Evolutionary conservation across 164 flowering plant species (phyloP), one percentile per base, ranked within the genome.

Genomic region (Berberis thunbergii): DNA sequence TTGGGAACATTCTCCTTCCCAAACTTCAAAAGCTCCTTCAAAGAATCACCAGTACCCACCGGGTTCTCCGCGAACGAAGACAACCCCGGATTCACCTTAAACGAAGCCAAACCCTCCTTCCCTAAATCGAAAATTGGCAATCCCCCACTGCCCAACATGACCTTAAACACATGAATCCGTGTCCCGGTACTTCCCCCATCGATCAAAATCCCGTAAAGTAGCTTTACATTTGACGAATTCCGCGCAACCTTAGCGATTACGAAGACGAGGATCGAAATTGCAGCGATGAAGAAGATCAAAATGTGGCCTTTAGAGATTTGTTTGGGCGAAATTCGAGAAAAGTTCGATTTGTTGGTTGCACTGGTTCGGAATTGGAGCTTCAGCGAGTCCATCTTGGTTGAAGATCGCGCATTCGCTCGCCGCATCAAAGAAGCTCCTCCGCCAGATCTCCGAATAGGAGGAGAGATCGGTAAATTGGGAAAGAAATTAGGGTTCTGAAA

Each of bases 181-280:
- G 88, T 84, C 40, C 99, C 99, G 0, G 99, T 91, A 60, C 97
- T 94, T 5, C 99, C 99, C 0, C 96, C 97, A 59, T 94, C 97
- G 54, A 94, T 87, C 53, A 94, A 74, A 43, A 91, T 77, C 62
- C 81, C 73, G 65, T 68, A 88, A 53, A 73, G 77, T 46, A 43
- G 64, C 57, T 42, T 63, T 45, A 7, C 6, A n/a, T 8, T 41
- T n/a, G 41, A 4, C 43, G 63, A 49, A 43, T n/a, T 61, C 41
- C 67, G 13, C 8, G 60, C 49, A 42, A 61, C 61, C 10, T 54
- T 60, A 8, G 40, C 42, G 13, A 75, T 11, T 2, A 72, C 40
- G 5, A 75, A 75, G 49, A 79, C 64, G 3, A 74, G 42, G 8
- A 72, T 60, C 9, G 75, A 6, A 3, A 72, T 49, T 6, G 75